Evolutionary conservation across 2,329 filamentous ascomycete genomes (phyloP).

Genomic region (Thielaviopsis ethacetica): DNA sequence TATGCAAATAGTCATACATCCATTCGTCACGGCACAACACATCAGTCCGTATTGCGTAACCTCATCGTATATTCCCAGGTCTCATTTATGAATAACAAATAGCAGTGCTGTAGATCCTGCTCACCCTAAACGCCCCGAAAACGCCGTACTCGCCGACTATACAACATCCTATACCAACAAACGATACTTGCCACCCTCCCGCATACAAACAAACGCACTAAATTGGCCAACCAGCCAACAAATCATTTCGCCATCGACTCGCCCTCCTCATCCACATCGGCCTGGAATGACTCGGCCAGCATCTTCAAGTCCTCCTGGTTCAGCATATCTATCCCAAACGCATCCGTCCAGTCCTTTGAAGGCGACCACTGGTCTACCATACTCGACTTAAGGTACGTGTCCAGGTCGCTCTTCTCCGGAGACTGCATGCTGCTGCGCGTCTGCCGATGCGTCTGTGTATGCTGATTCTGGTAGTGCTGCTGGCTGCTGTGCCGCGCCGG

Average conservation of each 20-base stretch:
- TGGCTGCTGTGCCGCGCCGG: neutral
- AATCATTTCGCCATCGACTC: neutral
- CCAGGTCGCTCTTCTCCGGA: neutral
- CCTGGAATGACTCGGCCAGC: neutral
- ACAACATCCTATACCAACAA: too few relatives aligned
- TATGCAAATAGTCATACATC: neutral
- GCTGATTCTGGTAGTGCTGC: neutral
- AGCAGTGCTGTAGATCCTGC: neutral
- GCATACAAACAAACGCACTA: neutral
- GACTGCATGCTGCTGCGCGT: neutral
- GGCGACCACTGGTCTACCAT: constrained; percentile 7
- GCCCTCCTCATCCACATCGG: neutral
- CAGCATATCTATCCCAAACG: constrained; percentile 5
- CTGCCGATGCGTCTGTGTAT: neutral
- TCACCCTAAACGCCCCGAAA: neutral
- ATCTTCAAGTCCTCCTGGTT: neutral
- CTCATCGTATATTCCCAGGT: neutral
- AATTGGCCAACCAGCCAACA: too few relatives aligned
- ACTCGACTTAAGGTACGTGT: constrained; percentile 1
- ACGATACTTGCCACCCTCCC: too few relatives aligned
- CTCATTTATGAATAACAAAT: neutral
- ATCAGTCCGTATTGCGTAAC: neutral
- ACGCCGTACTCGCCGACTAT: too few relatives aligned
- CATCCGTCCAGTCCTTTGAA: constrained; percentile 4
- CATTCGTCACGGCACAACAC: neutral